These are phyloP conservation scores for Ceriops zippeliana DNA, from an alignment of 345 rosid genomes.

Conservation along the genomic window DNA sequence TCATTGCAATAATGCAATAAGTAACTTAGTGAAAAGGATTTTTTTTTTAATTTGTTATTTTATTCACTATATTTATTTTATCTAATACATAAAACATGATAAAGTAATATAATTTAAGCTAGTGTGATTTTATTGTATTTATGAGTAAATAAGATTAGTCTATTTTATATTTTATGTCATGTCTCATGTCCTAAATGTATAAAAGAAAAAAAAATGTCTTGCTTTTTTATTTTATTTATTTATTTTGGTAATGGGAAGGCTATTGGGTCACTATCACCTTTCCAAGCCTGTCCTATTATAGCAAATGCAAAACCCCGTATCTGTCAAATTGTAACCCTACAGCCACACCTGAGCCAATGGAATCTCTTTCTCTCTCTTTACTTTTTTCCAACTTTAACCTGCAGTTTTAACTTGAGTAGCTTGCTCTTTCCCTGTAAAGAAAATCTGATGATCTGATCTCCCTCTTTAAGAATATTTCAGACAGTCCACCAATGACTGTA, in stretches of 20 bases:
- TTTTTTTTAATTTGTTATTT: no score
- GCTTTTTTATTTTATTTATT: no score
- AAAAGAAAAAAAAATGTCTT: no score
- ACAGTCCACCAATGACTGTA: conserved; percentile 18
- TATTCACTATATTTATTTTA: no score
- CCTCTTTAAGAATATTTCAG: conserved; percentile 24
- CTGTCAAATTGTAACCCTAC: not conserved
- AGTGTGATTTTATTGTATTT: no score
- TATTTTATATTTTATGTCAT: no score
- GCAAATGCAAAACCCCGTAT: conserved; percentile 2
- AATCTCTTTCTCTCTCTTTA: conserved; percentile 8
- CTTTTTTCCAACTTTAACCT: conserved; percentile 29
- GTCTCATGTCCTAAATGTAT: no score
- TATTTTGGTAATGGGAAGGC: not conserved
- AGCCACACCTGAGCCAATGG: conserved; percentile 9
- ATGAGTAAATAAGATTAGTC: no score
- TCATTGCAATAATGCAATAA: no score
- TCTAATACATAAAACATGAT: no score
- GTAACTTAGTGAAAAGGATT: no score
- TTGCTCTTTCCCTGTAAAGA: conserved; percentile 37
- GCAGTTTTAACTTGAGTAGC: conserved; percentile 51
- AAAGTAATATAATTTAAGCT: no score
- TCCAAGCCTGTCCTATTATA: conserved; percentile 35
- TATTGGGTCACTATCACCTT: conserved; percentile 28
- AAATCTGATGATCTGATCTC: conserved; percentile 44